Conservation (phyloP, 768 basidiomycete species). For the Ramaria rubella region DNA sequence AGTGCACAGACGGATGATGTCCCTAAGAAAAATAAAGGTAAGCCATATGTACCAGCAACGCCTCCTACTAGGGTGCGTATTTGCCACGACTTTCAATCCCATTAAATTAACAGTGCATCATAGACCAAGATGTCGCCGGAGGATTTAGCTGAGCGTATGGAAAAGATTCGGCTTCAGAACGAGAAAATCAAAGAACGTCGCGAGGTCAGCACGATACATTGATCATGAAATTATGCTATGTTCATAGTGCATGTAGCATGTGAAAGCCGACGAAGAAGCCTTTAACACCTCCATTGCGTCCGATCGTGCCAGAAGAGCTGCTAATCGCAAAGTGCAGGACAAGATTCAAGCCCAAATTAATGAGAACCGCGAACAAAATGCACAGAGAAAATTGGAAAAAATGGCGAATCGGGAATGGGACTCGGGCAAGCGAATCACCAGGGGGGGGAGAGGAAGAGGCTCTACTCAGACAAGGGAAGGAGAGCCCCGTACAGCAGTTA, state of each 20-base stretch:
- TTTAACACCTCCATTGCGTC: conserved; percentile 64
- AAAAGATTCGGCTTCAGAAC: conserved; percentile 63
- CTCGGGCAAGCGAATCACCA: conserved; percentile 64
- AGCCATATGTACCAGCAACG: conserved; percentile 72
- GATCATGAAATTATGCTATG: not conserved
- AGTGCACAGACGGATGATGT: not conserved
- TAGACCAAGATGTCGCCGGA: conserved; percentile 68
- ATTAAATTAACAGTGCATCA: conserved; percentile 1
- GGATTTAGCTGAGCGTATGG: conserved; percentile 63
- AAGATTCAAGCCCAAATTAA: conserved; percentile 67
- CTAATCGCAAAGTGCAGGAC: conserved; percentile 52
- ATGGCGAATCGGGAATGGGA: conserved; percentile 79
- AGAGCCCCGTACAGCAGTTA: too few relatives aligned
- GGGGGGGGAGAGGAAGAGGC: conserved; percentile 8
- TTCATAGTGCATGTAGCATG: conserved; percentile 44
- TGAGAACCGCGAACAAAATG: conserved; percentile 69
- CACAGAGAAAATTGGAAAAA: conserved; percentile 77
- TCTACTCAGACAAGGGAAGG: not conserved
- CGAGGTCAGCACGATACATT: conserved; percentile 26
- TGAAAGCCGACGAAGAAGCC: conserved; percentile 74
- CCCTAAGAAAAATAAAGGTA: conserved; percentile 45
- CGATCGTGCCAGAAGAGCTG: conserved; percentile 52
- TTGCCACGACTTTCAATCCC: not conserved
- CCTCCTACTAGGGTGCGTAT: conserved; percentile 50
- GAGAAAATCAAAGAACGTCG: conserved; percentile 70